These are phyloP conservation scores for Suillus bovinus DNA, from an alignment of 768 basidiomycete species.

Conservation along the genomic window DNA sequence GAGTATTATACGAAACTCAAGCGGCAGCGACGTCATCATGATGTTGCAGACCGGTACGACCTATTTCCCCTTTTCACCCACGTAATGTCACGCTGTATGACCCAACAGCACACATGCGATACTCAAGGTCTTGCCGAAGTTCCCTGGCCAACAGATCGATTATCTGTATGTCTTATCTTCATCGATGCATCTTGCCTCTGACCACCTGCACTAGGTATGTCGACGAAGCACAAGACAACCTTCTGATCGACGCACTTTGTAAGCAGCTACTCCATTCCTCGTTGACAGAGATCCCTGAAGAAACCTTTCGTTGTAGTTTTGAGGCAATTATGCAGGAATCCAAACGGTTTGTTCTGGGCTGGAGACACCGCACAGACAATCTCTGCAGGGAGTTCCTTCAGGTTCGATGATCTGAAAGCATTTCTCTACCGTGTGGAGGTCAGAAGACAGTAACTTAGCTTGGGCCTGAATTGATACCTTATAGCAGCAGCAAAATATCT, in stretches of 20 bases:
- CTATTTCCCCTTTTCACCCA: neutral
- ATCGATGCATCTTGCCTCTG: neutral
- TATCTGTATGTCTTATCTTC: constrained; percentile 45
- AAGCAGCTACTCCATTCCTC: constrained; percentile 16
- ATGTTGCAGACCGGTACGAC: constrained; percentile 59
- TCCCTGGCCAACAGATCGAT: constrained; percentile 46
- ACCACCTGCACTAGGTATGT: constrained; percentile 49
- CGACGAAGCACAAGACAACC: constrained; percentile 74
- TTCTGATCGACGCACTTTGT: constrained; percentile 65
- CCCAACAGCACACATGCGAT: constrained; percentile 50
- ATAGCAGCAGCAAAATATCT: constrained; percentile 24
- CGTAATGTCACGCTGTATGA: constrained; percentile 2
- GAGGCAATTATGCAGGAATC: constrained; percentile 60
- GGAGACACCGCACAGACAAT: constrained; percentile 83
- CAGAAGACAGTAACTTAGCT: constrained; percentile 1
- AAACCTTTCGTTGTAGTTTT: constrained; percentile 45
- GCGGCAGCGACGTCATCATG: constrained; percentile 41
- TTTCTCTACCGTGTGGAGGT: constrained; percentile 67
- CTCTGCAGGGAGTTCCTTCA: constrained; percentile 68
- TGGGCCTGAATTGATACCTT: neutral
- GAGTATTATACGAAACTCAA: constrained; percentile 50
- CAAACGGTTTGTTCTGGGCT: constrained; percentile 73
- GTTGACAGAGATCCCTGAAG: neutral
- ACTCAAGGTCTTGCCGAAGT: constrained; percentile 32
- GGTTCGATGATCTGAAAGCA: constrained; percentile 70